These are phyloP conservation scores for Xerocomellus dryophilus DNA, from an alignment of 768 basidiomycete genomes.

Conservation along the genomic window DNA sequence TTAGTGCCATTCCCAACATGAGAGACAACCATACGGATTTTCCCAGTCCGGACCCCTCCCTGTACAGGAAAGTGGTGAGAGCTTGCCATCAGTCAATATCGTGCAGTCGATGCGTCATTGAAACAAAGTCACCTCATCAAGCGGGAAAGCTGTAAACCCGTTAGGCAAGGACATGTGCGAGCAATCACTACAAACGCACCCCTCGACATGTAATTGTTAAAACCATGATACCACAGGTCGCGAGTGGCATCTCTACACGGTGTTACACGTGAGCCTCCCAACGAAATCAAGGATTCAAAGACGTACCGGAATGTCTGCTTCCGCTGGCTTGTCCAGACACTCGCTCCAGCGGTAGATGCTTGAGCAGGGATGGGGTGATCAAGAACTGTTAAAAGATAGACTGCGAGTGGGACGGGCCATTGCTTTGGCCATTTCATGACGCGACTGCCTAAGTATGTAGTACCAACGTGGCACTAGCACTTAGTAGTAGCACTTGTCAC, in stretches of 20 bases:
- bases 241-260: slow-evolving; percentile 60
- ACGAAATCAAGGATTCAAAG: neutral
- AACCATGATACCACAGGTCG: slow-evolving; percentile 89
- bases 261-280: neutral
- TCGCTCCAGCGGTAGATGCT: slow-evolving; percentile 20
- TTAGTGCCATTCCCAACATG: slow-evolving; percentile 9
- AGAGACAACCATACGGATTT: slow-evolving; percentile 58
- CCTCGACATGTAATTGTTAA: slow-evolving; percentile 80
- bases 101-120: slow-evolving; percentile 1
- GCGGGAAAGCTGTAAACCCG: slow-evolving; percentile 63
- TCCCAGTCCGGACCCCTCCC: slow-evolving; percentile 87
- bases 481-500: slow-evolving; percentile 9
- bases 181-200: slow-evolving; percentile 43
- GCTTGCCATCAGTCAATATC: slow-evolving; percentile 41
- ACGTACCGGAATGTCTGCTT: slow-evolving; percentile 57
- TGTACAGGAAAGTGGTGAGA: slow-evolving; percentile 85
- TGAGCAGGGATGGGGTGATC: slow-evolving; percentile 24
- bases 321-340: slow-evolving; percentile 55
- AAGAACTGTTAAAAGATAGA: slow-evolving; percentile 38
- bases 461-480: slow-evolving; percentile 24
- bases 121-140: slow-evolving; percentile 64
- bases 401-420: slow-evolving; percentile 50
- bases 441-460: neutral
- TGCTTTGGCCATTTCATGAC: slow-evolving; percentile 43
- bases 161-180: slow-evolving; percentile 18